Percentiles rank a stretch among this genome's conserved stretches.
Conservation (phyloP, 1,284 basidiomycete genomes). For the Stygiomarasmius scandens region DNA sequence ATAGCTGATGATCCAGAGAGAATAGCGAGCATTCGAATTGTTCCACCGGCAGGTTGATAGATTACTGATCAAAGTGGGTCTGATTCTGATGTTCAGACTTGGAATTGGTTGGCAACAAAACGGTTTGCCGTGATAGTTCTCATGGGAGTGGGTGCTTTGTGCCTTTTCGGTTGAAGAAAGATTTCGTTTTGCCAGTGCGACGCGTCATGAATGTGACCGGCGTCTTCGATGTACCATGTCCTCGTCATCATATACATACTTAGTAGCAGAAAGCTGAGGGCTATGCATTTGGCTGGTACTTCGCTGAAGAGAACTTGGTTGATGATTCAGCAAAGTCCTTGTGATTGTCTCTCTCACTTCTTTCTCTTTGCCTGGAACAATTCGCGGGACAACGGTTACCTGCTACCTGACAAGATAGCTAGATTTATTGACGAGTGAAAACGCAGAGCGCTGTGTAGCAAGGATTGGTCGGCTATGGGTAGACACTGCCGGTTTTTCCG, state of each 20-base stretch:
- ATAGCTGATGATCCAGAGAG: no score
- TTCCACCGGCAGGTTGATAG: no score
- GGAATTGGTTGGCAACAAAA: no score
- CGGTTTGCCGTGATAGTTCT: no score
- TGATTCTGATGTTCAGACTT: no score
- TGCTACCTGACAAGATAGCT: constrained; percentile 61
- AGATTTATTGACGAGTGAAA: constrained; percentile 44
- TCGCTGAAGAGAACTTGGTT: background rate
- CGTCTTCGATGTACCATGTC: background rate
- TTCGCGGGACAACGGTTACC: constrained; percentile 81
- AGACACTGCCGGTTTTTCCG: constrained; percentile 86
- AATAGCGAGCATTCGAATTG: no score
- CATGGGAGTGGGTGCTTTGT: no score
- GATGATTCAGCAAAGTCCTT: constrained; percentile 67
- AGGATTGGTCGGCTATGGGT: constrained; percentile 80
- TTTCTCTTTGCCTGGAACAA: constrained; percentile 82
- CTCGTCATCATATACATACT: constrained; percentile 6
- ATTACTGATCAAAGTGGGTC: no score
- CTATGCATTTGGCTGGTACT: constrained; percentile 76
- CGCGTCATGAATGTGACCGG: background rate
- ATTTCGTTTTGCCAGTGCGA: no score
- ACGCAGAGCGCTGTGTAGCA: constrained; percentile 65
- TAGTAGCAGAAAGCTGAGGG: constrained; percentile 55
- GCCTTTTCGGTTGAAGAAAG: no score
- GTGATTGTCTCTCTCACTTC: constrained; percentile 75